phyloP scores from a whole-genome alignment of 495 filamentous ascomycete genomes.

The Neurospora tetraspora region DNA sequence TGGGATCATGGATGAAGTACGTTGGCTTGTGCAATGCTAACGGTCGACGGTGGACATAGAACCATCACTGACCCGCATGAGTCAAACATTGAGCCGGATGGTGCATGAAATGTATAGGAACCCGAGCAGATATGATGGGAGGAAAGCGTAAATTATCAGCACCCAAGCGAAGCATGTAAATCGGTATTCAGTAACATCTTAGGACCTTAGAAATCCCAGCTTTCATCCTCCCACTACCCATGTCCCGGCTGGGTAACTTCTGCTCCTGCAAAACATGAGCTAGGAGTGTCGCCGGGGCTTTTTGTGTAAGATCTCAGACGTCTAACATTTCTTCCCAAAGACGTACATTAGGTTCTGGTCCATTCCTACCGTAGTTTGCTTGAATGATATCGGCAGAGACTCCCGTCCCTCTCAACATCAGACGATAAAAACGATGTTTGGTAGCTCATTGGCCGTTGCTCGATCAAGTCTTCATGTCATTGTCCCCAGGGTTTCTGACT shows the following conservation, averaged over 20 bases:
- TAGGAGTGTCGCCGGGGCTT: not conserved
- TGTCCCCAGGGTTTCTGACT: not conserved
- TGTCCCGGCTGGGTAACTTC: not conserved
- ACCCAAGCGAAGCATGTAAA: not conserved
- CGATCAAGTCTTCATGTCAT: not conserved
- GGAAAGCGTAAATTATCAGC: not conserved
- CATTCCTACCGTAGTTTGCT: not conserved
- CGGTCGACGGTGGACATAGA: not conserved
- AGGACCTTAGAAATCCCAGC: not conserved
- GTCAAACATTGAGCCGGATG: not conserved
- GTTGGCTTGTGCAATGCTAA: not conserved
- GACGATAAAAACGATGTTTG: not conserved
- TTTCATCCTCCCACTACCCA: not conserved
- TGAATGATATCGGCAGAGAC: not conserved
- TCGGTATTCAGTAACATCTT: not conserved
- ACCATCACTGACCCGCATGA: not conserved
- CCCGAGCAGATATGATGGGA: not conserved
- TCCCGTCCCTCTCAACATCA: not conserved
- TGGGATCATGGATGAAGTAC: not conserved
- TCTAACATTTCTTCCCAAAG: not conserved
- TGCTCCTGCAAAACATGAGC: not conserved
- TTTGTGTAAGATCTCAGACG: not conserved
- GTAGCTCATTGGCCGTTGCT: not conserved
- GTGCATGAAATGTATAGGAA: not conserved
- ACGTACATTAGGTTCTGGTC: not conserved